A percentile compares a stretch with the other conserved stretches of the same genome.
Conservation (phyloP, 148 eudicot species). For the Chenopodium quinoa region DNA sequence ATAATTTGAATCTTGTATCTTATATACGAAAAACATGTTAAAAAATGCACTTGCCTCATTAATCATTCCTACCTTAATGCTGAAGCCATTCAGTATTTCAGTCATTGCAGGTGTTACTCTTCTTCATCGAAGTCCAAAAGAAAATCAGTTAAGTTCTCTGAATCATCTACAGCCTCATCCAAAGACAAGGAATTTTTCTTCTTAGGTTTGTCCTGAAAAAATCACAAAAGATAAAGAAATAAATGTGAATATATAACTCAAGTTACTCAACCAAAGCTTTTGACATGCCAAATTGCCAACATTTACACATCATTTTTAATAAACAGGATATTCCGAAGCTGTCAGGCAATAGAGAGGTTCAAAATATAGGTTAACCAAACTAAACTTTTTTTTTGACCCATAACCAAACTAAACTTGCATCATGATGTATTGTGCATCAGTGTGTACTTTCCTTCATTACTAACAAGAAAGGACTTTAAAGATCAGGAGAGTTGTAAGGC, state of each 20-base stretch:
- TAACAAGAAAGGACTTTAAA: not conserved
- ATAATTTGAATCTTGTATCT: not conserved
- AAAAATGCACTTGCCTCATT: not conserved
- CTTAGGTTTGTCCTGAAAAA: slow-evolving; percentile 64
- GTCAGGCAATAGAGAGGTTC: not conserved
- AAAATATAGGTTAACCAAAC: too few relatives aligned
- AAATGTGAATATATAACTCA: not conserved
- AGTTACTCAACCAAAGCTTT: not conserved
- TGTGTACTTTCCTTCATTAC: not conserved
- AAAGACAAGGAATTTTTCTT: slow-evolving; percentile 62
- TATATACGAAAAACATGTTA: not conserved
- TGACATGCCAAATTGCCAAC: not conserved
- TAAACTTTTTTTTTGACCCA: not conserved
- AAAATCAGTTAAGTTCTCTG: slow-evolving; percentile 94
- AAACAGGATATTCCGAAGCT: not conserved
- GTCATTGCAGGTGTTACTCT: slow-evolving; percentile 32
- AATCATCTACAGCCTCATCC: slow-evolving; percentile 88
- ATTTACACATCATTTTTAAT: not conserved
- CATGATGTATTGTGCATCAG: not conserved
- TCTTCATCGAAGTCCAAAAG: slow-evolving; percentile 87
- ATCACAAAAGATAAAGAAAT: slow-evolving; percentile 6
- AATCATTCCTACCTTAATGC: not conserved
- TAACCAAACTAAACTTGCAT: not conserved
- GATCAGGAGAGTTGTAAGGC: not conserved
- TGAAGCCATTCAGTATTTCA: not conserved